These are phyloP conservation scores for Didymella keratinophila DNA, from an alignment of 2,329 filamentous ascomycete species.

Conservation along the genomic window DNA sequence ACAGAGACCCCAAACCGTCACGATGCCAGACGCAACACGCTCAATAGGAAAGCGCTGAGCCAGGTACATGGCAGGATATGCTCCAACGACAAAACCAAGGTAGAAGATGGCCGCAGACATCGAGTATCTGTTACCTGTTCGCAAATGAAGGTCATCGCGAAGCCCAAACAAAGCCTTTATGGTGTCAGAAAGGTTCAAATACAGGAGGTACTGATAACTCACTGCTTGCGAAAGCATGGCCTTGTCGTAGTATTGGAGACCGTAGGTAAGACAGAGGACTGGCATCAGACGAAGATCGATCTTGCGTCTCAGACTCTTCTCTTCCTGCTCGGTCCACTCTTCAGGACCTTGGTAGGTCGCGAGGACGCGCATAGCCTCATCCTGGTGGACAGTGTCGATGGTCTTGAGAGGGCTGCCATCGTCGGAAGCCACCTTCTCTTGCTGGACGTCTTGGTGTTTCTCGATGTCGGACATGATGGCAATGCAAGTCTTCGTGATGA, in stretches of 20 bases:
- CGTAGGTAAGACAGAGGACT: slow-evolving; percentile 34
- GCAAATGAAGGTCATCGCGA: slow-evolving; percentile 45
- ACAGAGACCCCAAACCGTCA: slow-evolving; percentile 57
- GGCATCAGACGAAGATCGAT: slow-evolving; percentile 35
- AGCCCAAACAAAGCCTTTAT: slow-evolving; percentile 4
- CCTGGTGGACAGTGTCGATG: slow-evolving; percentile 15
- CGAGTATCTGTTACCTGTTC: slow-evolving; percentile 10
- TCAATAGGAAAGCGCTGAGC: slow-evolving; percentile 59
- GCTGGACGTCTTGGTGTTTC: slow-evolving; percentile 24
- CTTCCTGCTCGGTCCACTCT: slow-evolving; percentile 55
- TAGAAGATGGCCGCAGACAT: slow-evolving; percentile 22
- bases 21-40: slow-evolving; percentile 53
- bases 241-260: slow-evolving; percentile 38
- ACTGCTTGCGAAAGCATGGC: slow-evolving; percentile 63
- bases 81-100: slow-evolving; percentile 57
- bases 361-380: slow-evolving; percentile 42
- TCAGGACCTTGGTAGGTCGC: slow-evolving; percentile 52
- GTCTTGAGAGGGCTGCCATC: slow-evolving; percentile 14
- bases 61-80: slow-evolving; percentile 56
- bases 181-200: not conserved
- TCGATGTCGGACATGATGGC: slow-evolving; percentile 25
- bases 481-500: slow-evolving; percentile 5
- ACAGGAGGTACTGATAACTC: slow-evolving; percentile 15
- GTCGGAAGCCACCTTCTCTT: slow-evolving; percentile 19
- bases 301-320: slow-evolving; percentile 29